Evolutionary conservation across 2,329 filamentous ascomycete species (phyloP), one percentile per base, ranked within the genome.

Genomic region (Phaeosphaeriaceae sp.): DNA sequence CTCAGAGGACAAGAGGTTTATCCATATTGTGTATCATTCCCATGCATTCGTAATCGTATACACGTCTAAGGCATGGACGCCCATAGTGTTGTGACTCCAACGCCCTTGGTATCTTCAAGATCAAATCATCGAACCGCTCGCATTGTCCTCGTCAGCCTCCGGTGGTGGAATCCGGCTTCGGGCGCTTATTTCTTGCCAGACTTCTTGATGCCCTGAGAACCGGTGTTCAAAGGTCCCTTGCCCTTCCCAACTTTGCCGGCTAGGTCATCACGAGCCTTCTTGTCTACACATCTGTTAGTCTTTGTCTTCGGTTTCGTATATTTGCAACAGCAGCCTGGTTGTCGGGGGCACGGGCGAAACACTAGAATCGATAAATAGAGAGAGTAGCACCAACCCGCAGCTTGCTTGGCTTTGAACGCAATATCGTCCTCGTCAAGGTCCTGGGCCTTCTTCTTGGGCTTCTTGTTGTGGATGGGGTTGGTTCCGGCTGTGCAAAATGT

Each of bases 181-280:
- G 17, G 28, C 53, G 63, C 55, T 68, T 65, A 96, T 87, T 97
- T 96, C 66, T 97, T 96, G 76, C 92, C 92, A 55, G 89, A 94
- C 85, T 96, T 97, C 87, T 97, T 97, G 81, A 97, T 96, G 56
- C 91, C 92, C 78, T 95, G 90, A 40, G 82, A 76, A 28, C 91
- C 92, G 26, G 86, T 88, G 78, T 92, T 92, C 72, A 97, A 74
- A 30, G 93, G 92, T 3, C 93, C 93, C 67, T 88, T 87, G 37
- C 89, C 87, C 79, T 90, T 89, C 53, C 86, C 82, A 7, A 87
- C 87, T 77, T 90, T 89, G 56, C 86, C 82, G n/a, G 87, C 86
- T 77, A 95, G 73, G 8, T 92, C 90, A 32, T 72, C 70, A 50
- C 70, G 70, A 8, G 70, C 77, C 79, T 95, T 93, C 74, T 80